These are phyloP conservation scores for Mortierella polycephala DNA, from an alignment of 371 early-diverging fungal genomes.

Conservation along the genomic window DNA sequence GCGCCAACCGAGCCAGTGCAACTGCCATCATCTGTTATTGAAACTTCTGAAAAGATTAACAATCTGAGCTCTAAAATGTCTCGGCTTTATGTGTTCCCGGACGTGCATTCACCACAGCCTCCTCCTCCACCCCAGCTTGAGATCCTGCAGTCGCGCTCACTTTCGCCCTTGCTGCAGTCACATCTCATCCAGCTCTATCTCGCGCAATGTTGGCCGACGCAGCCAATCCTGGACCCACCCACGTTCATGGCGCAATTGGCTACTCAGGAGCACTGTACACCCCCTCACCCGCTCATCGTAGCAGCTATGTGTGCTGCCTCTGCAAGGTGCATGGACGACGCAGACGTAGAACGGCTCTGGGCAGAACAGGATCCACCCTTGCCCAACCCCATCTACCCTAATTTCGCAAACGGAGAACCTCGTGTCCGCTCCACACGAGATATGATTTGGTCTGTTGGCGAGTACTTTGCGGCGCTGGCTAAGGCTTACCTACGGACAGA, in stretches of 20 bases:
- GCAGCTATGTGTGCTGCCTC: conserved; percentile 53
- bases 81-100: conserved; percentile 54
- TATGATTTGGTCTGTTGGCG: conserved; percentile 53
- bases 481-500: conserved; percentile 51
- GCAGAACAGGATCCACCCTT: conserved; percentile 50
- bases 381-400: conserved; percentile 49
- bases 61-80: conserved; percentile 51
- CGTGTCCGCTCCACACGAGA: conserved; percentile 45
- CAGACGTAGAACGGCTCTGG: conserved; percentile 51
- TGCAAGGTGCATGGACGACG: conserved; percentile 46
- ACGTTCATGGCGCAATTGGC: conserved; percentile 52
- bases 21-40: conserved; percentile 51
- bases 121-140: conserved; percentile 49
- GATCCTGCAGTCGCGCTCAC: conserved; percentile 47
- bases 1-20: conserved; percentile 29
- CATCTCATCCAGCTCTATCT: conserved; percentile 52
- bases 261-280: conserved; percentile 44
- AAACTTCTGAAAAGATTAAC: conserved; percentile 55
- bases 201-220: conserved; percentile 45
- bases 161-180: conserved; percentile 49
- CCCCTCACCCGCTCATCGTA: conserved; percentile 47
- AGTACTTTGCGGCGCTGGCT: conserved; percentile 49
- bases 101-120: conserved; percentile 13
- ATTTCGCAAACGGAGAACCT: conserved; percentile 47
- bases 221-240: conserved; percentile 51